A percentile compares a stretch with the other conserved stretches of the same genome.
These are phyloP conservation scores for Takashimella tepidaria DNA, from an alignment of 1,284 basidiomycete genomes.

Conservation along the genomic window DNA sequence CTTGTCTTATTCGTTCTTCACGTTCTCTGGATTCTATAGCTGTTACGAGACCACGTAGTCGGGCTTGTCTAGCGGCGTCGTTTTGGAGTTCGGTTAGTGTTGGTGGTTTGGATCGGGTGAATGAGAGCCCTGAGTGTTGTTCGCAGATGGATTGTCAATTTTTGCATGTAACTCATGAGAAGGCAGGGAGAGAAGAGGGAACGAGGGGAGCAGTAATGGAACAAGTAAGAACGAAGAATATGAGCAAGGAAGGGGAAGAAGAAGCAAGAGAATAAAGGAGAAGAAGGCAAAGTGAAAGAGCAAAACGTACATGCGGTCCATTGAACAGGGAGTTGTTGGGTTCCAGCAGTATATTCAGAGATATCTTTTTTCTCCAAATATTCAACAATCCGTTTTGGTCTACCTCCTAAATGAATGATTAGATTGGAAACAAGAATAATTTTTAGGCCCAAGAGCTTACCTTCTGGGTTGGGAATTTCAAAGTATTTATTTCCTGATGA, in stretches of 20 bases:
- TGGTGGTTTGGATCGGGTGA: slow-evolving; percentile 37
- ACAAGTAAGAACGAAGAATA: too few relatives aligned
- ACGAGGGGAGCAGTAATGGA: too few relatives aligned
- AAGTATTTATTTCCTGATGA: slow-evolving; percentile 27
- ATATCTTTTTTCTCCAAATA: slow-evolving; percentile 21
- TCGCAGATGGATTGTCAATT: too few relatives aligned
- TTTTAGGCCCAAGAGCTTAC: slow-evolving; percentile 5
- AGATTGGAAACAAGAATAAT: neutral
- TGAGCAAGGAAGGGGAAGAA: too few relatives aligned
- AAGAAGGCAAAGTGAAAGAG: neutral
- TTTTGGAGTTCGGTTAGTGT: slow-evolving; percentile 28
- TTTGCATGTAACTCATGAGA: too few relatives aligned
- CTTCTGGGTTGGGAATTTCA: slow-evolving; percentile 24
- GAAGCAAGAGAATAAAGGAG: neutral
- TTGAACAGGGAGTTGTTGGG: slow-evolving; percentile 34
- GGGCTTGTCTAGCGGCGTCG: slow-evolving; percentile 24
- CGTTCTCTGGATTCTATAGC: slow-evolving; percentile 37
- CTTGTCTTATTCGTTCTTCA: slow-evolving; percentile 42
- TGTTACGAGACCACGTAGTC: slow-evolving; percentile 23
- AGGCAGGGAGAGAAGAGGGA: too few relatives aligned
- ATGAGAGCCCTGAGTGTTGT: slow-evolving; percentile 28
- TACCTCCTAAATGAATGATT: slow-evolving; percentile 15
- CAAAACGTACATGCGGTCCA: slow-evolving; percentile 30
- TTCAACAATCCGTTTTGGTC: slow-evolving; percentile 27
- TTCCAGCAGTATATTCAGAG: slow-evolving; percentile 25